These are phyloP conservation scores for Angomonas deanei DNA, from an alignment of 208 protist genomes.

Conservation along the genomic window DNA sequence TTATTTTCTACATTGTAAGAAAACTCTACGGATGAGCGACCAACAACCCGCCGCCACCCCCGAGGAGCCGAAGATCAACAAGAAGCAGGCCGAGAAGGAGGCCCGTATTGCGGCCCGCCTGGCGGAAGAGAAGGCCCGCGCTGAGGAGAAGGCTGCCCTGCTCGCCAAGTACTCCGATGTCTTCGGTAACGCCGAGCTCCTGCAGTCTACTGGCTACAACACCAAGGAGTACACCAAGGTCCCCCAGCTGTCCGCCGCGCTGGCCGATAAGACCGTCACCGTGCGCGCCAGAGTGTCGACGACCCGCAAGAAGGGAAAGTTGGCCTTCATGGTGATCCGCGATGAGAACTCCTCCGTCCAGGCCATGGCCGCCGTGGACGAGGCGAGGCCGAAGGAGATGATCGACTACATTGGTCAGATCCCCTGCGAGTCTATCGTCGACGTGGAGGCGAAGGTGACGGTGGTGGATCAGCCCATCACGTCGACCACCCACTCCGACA, in stretches of 20 bases:
- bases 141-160: slow-evolving; percentile 79
- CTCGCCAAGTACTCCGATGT: slow-evolving; percentile 63
- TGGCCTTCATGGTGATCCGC: slow-evolving; percentile 89
- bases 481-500: slow-evolving; percentile 62
- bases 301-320: slow-evolving; percentile 88
- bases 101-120: slow-evolving; percentile 78
- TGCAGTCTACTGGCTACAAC: slow-evolving; percentile 79
- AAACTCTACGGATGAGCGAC: slow-evolving; percentile 8
- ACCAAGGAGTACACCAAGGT: slow-evolving; percentile 44
- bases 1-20: neutral
- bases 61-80: slow-evolving; percentile 12
- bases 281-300: slow-evolving; percentile 84
- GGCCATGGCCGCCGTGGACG: slow-evolving; percentile 75
- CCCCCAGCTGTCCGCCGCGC: slow-evolving; percentile 28
- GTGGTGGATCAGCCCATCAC: slow-evolving; percentile 70
- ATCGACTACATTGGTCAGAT: slow-evolving; percentile 89
- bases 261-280: slow-evolving; percentile 44
- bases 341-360: slow-evolving; percentile 75
- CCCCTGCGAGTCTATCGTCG: slow-evolving; percentile 85
- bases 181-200: slow-evolving; percentile 66
- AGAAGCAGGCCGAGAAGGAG: slow-evolving; percentile 58
- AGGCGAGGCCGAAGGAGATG: slow-evolving; percentile 80
- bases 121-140: slow-evolving; percentile 75
- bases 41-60: neutral
- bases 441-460: slow-evolving; percentile 66